These are phyloP conservation scores for Cryphonectria carpinicola DNA, from an alignment of 2,329 filamentous ascomycete genomes.

Conservation along the genomic window DNA sequence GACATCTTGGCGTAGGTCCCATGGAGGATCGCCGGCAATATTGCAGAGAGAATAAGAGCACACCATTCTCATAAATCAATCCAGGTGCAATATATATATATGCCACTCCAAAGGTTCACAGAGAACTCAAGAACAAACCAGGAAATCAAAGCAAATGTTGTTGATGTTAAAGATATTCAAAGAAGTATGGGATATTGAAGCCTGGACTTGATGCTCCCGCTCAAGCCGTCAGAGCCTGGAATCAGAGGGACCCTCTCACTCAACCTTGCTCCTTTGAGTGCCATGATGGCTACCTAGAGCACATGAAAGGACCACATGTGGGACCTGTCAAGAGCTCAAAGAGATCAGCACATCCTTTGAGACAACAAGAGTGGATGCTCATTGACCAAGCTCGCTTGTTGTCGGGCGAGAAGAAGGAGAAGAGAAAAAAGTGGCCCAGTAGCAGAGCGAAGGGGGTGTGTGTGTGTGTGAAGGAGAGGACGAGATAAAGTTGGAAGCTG, in stretches of 20 bases:
- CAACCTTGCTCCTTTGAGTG: neutral
- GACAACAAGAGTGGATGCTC: neutral
- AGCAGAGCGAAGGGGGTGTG: neutral
- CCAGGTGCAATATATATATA: neutral
- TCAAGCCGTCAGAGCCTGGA: neutral
- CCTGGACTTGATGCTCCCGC: neutral
- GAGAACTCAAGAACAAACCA: neutral
- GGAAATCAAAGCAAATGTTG: neutral
- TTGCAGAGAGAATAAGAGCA: neutral
- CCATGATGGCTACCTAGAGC: neutral
- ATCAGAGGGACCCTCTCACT: neutral
- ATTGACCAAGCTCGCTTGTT: neutral
- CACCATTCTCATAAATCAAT: neutral
- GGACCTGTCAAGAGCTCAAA: neutral
- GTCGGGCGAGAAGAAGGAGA: neutral
- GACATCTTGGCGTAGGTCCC: constrained; percentile 1
- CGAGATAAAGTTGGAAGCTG: neutral
- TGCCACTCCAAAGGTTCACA: neutral
- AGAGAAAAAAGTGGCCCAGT: too few relatives aligned
- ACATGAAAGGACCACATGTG: neutral
- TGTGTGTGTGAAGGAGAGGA: neutral
- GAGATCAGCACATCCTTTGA: neutral
- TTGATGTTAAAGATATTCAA: neutral
- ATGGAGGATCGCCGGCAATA: neutral
- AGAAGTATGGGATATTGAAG: neutral